These are phyloP conservation scores for Thraustochytrium striatum DNA, from an alignment of 352 stramenopile species.

Conservation along the genomic window DNA sequence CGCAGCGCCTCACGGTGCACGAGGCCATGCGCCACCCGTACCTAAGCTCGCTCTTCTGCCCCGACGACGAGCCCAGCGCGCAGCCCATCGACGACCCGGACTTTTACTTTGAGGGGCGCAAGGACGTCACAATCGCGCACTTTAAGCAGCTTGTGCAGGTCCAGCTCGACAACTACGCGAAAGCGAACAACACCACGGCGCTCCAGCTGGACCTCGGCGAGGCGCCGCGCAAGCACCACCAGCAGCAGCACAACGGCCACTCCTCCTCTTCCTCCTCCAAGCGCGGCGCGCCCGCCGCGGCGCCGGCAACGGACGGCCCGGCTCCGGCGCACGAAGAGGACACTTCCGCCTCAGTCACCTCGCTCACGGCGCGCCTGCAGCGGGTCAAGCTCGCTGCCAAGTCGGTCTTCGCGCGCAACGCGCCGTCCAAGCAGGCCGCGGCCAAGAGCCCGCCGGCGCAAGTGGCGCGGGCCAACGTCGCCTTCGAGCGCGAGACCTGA, in stretches of 20 bases:
- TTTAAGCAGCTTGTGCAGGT: conserved; percentile 14
- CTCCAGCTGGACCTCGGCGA: neutral
- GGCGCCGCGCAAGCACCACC: neutral
- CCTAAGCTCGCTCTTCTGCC: conserved; percentile 65
- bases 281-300: too few relatives aligned
- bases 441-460: too few relatives aligned
- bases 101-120: conserved; percentile 40
- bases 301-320: too few relatives aligned
- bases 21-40: conserved; percentile 83
- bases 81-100: conserved; percentile 17
- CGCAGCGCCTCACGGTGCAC: conserved; percentile 82
- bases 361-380: neutral
- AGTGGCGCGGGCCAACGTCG: too few relatives aligned
- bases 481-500: too few relatives aligned
- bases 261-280: too few relatives aligned
- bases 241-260: neutral
- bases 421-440: neutral
- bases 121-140: neutral
- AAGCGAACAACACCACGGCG: neutral
- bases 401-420: neutral
- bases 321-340: too few relatives aligned
- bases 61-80: conserved; percentile 77
- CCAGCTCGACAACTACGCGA: neutral
- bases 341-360: neutral
- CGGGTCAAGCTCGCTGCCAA: neutral